Base-by-base conservation (phyloP, 495 filamentous ascomycete species). In the Penicillium mononematosum region DNA sequence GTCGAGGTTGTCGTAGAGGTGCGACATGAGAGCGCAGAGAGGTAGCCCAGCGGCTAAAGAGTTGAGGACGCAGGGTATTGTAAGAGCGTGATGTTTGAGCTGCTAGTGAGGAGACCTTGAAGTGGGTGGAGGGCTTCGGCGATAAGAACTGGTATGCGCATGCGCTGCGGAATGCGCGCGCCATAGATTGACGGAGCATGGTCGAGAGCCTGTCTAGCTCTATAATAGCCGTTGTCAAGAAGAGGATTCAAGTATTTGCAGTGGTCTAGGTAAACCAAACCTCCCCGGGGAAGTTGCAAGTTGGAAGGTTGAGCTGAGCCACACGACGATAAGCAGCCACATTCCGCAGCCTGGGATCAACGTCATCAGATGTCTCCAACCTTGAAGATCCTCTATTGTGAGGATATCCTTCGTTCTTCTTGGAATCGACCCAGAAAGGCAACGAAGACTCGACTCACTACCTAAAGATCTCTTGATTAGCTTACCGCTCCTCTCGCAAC, bases 271-370 rank as follows among this genome's bases (percentile, higher is more conserved):
- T 39, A 3, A 39, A 39, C 16, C 24, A 27, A 5, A 46, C 22
- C 22, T 45, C 17, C 19, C 22, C 11, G 43, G 43, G 20, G 16
- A 39, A 17, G 12, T 45, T 47, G 45, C 25, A 47, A 46, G 44
- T n/a, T n/a, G 7, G 7, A 20, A 34, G 27, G 16, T 48, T 1
- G 24, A 45, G 10, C 45, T 48, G n/a, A 27, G 44, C 36, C 9
- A 24, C 36, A 44, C 61, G 61, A 58, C 24, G 61, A 55, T 61
- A 61, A 64, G 58, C 39, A 50, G 51, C 16, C 53, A 50, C 42
- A 45, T 47, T 36, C 58, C 54, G 50, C 2, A 11, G 34, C 32
- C 32, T 14, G 14, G 2, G 16, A 17, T 16, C 36, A 39, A 39
- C 36, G 36, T 39, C 36, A 39, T 39, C 27, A 22, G 24, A 5